Conservation (phyloP, 2,329 filamentous ascomycete species). For the Thelonectria rubi region DNA sequence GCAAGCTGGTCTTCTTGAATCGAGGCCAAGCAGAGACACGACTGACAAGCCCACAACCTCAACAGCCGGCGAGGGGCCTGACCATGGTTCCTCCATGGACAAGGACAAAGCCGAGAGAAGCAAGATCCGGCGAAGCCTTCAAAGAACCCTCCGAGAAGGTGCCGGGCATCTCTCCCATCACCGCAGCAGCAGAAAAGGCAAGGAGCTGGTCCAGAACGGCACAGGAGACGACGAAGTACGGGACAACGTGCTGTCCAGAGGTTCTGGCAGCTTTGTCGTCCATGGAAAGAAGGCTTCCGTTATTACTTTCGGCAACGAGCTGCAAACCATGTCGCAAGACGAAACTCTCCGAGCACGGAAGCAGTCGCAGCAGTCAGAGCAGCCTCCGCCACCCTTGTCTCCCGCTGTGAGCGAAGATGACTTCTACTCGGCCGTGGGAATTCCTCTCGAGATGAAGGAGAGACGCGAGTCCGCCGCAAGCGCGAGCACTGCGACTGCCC, state of each 20-base stretch:
- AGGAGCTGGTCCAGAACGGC: slow-evolving; percentile 57
- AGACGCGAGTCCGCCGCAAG: slow-evolving; percentile 71
- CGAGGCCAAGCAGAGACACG: slow-evolving; percentile 43
- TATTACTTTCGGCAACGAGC: slow-evolving; percentile 93
- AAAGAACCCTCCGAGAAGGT: slow-evolving; percentile 87
- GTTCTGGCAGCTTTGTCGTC: slow-evolving; percentile 89
- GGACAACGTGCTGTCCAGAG: slow-evolving; percentile 78
- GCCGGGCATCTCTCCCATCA: slow-evolving; percentile 72
- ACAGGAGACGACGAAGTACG: slow-evolving; percentile 52
- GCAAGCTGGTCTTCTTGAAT: slow-evolving; percentile 71
- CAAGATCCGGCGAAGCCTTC: slow-evolving; percentile 84
- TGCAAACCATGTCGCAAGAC: slow-evolving; percentile 79
- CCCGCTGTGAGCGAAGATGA: slow-evolving; percentile 56
- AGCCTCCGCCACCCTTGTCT: slow-evolving; percentile 44
- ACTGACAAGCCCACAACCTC: slow-evolving; percentile 48
- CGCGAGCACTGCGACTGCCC: slow-evolving; percentile 71
- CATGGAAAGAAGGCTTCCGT: slow-evolving; percentile 98
- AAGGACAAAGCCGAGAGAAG: slow-evolving; percentile 65
- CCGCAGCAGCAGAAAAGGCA: slow-evolving; percentile 79
- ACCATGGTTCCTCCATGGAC: slow-evolving; percentile 50
- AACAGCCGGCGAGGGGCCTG: slow-evolving; percentile 46
- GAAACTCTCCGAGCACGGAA: slow-evolving; percentile 75
- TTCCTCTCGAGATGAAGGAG: slow-evolving; percentile 54
- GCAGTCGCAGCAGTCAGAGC: slow-evolving; percentile 54
- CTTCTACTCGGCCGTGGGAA: slow-evolving; percentile 61